Evolutionary conservation across 1,139 yeast species (phyloP).

Genomic region (Spencermartinsiella ligniputridi): DNA sequence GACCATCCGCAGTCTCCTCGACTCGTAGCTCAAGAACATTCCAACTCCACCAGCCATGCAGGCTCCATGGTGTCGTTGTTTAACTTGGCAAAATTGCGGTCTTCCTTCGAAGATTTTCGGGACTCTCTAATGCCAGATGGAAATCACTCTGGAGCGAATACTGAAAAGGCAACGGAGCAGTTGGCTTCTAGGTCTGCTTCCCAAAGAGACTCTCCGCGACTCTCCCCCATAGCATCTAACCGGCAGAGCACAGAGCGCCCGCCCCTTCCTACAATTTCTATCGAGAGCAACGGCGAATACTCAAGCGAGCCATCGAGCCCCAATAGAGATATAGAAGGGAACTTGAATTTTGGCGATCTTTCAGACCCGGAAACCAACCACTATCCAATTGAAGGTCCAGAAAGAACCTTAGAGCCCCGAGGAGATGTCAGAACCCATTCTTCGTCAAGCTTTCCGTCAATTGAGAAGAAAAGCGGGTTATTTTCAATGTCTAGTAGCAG

Average conservation of each 20-base stretch:
- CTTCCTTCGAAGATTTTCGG: slow-evolving; percentile 16
- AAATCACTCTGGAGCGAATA: neutral
- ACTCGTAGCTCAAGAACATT: slow-evolving; percentile 5
- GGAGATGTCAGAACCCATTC: no score
- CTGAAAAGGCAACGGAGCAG: no score
- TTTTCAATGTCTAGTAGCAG: neutral
- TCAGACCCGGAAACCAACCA: no score
- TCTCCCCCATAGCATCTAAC: neutral
- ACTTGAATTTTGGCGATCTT: no score
- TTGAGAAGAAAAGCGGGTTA: neutral
- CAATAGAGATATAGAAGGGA: neutral
- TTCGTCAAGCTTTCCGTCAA: neutral
- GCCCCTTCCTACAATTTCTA: neutral
- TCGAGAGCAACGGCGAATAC: neutral
- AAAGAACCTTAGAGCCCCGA: no score
- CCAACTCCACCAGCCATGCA: slow-evolving; percentile 4
- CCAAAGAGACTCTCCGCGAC: neutral
- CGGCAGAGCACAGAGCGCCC: neutral
- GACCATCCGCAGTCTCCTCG: slow-evolving; percentile 3
- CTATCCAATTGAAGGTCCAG: no score
- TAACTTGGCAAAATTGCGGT: slow-evolving; percentile 13
- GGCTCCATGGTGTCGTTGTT: slow-evolving; percentile 9
- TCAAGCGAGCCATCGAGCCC: neutral
- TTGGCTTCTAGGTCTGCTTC: neutral
- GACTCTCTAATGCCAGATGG: slow-evolving; percentile 5